phyloP scores from a whole-genome alignment of 345 rosid genomes.

The Brassica incana region DNA sequence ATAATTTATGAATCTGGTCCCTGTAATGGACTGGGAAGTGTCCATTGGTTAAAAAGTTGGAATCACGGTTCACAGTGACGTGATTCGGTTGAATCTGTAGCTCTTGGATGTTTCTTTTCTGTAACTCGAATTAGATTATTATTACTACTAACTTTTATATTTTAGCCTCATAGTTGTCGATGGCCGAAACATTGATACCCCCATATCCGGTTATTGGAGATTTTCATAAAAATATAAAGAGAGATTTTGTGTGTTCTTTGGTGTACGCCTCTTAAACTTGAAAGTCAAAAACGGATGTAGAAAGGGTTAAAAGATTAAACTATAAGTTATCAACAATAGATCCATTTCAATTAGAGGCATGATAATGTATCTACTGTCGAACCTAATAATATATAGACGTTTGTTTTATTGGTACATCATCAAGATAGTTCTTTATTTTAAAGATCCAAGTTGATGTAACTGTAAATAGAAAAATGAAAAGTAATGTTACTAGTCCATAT shows the following conservation, averaged over 20 bases:
- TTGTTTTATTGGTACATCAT: constrained; percentile 4
- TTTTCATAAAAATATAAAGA: background rate
- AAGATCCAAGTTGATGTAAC: constrained; percentile 5
- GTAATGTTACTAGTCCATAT: constrained; percentile 5
- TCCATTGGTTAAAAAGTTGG: background rate
- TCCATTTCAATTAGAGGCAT: background rate
- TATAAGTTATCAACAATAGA: background rate
- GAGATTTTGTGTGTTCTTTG: background rate
- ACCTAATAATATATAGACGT: background rate
- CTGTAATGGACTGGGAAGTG: too few species aligned
- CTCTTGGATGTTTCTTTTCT: too few species aligned
- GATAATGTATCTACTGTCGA: background rate
- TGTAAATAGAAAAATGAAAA: constrained; percentile 21
- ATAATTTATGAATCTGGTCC: background rate
- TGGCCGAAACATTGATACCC: background rate
- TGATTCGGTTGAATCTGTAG: background rate
- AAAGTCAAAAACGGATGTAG: constrained; percentile 16
- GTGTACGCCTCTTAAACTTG: constrained; percentile 2
- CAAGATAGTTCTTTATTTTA: background rate
- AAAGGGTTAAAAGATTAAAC: background rate
- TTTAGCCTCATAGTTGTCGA: background rate
- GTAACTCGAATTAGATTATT: too few species aligned
- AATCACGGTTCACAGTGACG: background rate
- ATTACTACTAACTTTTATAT: too few species aligned
- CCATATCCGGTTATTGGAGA: background rate